Evolutionary conservation across 2,329 filamentous ascomycete genomes (phyloP), one percentile per base, ranked within the genome.

Genomic region (Pseudopyricularia javanii): DNA sequence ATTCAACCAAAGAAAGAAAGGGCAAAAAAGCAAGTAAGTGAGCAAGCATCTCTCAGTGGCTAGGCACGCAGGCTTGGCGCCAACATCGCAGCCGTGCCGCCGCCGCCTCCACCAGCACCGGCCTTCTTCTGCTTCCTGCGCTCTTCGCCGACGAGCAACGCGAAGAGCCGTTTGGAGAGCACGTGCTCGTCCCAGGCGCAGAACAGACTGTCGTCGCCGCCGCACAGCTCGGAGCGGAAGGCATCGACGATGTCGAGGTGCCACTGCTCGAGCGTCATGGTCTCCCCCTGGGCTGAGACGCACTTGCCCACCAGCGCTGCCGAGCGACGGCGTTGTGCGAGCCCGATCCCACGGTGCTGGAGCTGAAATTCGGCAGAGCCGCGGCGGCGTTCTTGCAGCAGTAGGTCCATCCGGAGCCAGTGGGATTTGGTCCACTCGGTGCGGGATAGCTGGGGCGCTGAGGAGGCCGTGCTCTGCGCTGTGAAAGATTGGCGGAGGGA

Each of bases 161-260:
- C 70, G 61, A 80, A 80, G 22, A 82, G 61, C 47, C 78, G 63
- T 65, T 75, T 79, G 9, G 71, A 72, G 7, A 82, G 62, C 11
- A 63, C 64, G 7, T 59, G 65, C 57, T 74, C 76, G 22, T 74
- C 70, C 76, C 77, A 81, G 9, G 66, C 69, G 17, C 55, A 49
- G 11, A 26, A 34, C 5, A 26, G 30, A 15, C n/a, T 26, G 28
- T 49, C 47, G 8, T 34, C 47, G 5, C 50, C 50, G 14, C 14
- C 50, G 11, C 71, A 71, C 3, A 78, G 68, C 54, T 74, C 67
- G 12, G 60, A 60, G 54, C 64, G 65, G 59, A 81, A 82, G 3
- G 73, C 77, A 54, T 79, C 74, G 24, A 81, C 70, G 52, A 80
- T 70, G 54, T 82, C 78, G 17, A 81, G 63, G 55, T 82, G 79